phyloP scores from a whole-genome alignment of 225 moss, liverwort and hornwort genomes.

The Physcomitrium patens region DNA sequence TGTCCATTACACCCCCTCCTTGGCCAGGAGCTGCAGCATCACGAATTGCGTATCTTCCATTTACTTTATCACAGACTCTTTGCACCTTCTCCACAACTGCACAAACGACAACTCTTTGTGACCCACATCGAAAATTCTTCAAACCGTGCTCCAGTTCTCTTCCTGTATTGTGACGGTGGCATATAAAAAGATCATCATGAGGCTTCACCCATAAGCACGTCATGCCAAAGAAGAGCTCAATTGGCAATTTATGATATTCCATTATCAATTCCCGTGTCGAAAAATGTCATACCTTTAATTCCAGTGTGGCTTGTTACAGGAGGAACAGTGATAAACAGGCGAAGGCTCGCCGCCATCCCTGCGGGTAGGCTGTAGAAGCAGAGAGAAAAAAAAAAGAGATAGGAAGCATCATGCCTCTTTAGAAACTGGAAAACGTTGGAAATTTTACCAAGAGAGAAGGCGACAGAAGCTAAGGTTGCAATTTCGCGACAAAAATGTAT shows the following conservation, averaged over 20 bases:
- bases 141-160: neutral
- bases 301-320: slow-evolving; percentile 35
- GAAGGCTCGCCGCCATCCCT: slow-evolving; percentile 54
- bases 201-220: neutral
- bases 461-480: no score
- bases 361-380: slow-evolving; percentile 34
- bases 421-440: neutral
- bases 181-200: neutral
- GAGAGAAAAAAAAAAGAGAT: no score
- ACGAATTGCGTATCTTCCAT: slow-evolving; percentile 36
- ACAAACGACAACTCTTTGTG: slow-evolving; percentile 14
- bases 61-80: slow-evolving; percentile 34
- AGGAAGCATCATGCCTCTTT: slow-evolving; percentile 7
- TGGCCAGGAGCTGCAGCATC: slow-evolving; percentile 71
- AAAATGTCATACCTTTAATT: slow-evolving; percentile 29
- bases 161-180: neutral
- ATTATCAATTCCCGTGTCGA: neutral
- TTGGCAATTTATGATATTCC: neutral
- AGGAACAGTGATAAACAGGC: slow-evolving; percentile 43
- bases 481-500: no score
- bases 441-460: neutral
- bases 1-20: slow-evolving; percentile 86
- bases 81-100: slow-evolving; percentile 55
- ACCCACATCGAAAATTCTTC: neutral
- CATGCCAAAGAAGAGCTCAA: neutral